Base-by-base conservation (phyloP, 768 basidiomycete genomes). In the Rhizopogon salebrosus region DNA sequence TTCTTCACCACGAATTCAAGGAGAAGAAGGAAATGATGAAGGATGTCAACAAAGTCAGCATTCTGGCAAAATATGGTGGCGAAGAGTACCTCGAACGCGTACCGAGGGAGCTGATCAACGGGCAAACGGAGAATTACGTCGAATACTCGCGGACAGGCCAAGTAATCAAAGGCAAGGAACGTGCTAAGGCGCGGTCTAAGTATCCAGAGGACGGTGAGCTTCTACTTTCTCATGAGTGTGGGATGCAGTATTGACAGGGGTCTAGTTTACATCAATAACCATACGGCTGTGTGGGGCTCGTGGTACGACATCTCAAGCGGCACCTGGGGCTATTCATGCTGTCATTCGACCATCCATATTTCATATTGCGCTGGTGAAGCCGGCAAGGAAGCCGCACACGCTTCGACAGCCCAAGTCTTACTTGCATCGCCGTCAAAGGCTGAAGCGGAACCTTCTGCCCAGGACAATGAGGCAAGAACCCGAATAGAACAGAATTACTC, bases 281-380 rank as follows among this genome's bases (percentile, higher is more conserved):
- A 99, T 63, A 93, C 88, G 0, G 75, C 83, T 4, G 85, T 98
- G n/a, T 99, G 97, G 97, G 97, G 97, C 41, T 99, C 97, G 40
- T 98, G 85, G 84, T 98, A 90, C 66, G 84, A 90, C 58, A 55
- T 73, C 14, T 72, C 80, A 11, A 76, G 79, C 3, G 82, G 85
- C 13, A 64, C 74, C 54, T 99, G 97, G 97, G 97, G 97, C 35
- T 99, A 87, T 68, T 87, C 82, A 24, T 99, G 97, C 68, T 99
- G 97, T 64, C 95, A 97, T 64, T 94, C 93, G 9, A 76, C 64
- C 41, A 74, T 92, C 26, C 87, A 92, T 61, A 72, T 89, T 46
- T 95, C 95, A 16, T 98, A 98, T 66, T 98, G 95, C 65, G 84
- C 94, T 50, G 95, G 95, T 3, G 65, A 80, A 65, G 90, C 85